These are phyloP conservation scores for Ceratobasidium sp. DNA, from an alignment of 1,284 basidiomycete genomes.

Conservation along the genomic window DNA sequence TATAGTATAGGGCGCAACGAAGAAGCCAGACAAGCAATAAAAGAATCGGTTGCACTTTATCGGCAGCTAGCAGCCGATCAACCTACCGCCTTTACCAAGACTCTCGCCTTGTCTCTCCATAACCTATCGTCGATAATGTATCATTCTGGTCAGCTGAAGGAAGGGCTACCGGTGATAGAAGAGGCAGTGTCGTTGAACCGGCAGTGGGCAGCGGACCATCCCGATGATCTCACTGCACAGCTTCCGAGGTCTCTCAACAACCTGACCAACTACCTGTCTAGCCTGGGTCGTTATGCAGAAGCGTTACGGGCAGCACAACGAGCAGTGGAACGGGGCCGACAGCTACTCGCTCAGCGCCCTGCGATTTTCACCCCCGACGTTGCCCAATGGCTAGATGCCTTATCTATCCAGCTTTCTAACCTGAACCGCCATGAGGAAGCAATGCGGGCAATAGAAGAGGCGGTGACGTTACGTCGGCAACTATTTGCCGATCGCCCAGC, in stretches of 20 bases:
- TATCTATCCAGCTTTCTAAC: neutral
- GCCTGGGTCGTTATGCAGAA: neutral
- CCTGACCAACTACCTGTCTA: neutral
- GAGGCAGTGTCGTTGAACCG: neutral
- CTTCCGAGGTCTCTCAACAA: neutral
- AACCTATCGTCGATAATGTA: neutral
- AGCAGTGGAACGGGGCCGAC: neutral
- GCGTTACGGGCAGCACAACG: neutral
- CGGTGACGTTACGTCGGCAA: neutral
- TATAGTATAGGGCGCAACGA: neutral
- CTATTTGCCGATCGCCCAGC: neutral
- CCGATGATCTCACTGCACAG: neutral
- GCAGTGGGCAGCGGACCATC: neutral
- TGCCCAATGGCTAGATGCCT: neutral
- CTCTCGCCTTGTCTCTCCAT: conserved; percentile 1
- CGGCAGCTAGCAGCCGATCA: conserved; percentile 1
- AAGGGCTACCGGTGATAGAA: neutral
- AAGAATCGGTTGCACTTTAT: neutral
- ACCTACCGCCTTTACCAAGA: neutral
- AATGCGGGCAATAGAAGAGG: neutral
- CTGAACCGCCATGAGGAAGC: neutral
- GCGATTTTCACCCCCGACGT: neutral
- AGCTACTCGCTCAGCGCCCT: neutral
- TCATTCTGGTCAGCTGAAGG: neutral
- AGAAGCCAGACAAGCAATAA: neutral